Evolutionary conservation across 805 yeast genomes (phyloP), one percentile per base, ranked within the genome.

Genomic region (Candida adriatica): DNA sequence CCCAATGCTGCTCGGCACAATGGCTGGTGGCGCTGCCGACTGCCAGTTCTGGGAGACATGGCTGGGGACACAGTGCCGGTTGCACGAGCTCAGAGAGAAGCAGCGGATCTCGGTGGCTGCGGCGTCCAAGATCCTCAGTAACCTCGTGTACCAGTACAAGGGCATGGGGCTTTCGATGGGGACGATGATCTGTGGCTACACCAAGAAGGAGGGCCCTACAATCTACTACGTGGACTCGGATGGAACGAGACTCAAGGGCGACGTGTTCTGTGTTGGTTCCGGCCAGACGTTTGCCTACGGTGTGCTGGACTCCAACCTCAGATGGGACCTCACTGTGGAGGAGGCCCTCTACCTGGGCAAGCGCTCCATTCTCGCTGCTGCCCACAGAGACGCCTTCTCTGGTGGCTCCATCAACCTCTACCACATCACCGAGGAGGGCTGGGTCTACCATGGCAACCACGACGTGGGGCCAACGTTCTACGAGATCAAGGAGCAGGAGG

Each of bases 1-100:
- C 60, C 96, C 96, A 33, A 82, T 84, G 58, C 63, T 92, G 43
- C 70, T 92, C 49, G 98, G 98, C 44, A 92, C 98, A 14, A 79
- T 92, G 96, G 98, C 98, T 20, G 98, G 98, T 63, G 97, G 97
- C 66, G 98, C 98, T 30, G 97, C 97, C 19, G 98, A 92, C 63
- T 92, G 98, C 69, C 98, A 92, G 60, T 92, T 70, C 62, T 92
- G 98, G 98, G 97, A 92, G 64, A 85, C 96, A 22, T 92, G 97
- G 97, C 71, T 92, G 39, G 98, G 98, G 41, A 68, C 95, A 13
- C 96, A 92, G 62, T 90, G 97, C 66, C 70, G 98, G 52, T 63
- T 92, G 50, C 94, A 88, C 59, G 98, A 92, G 59, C 70, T 92
- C 51, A 75, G 95, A 55, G 92, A 90, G 58, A 88, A 90, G 62